A percentile compares a stretch with the other conserved stretches of the same genome.
Conservation (phyloP, 257 asterid genomes). For the Marsdenia floribunda region DNA sequence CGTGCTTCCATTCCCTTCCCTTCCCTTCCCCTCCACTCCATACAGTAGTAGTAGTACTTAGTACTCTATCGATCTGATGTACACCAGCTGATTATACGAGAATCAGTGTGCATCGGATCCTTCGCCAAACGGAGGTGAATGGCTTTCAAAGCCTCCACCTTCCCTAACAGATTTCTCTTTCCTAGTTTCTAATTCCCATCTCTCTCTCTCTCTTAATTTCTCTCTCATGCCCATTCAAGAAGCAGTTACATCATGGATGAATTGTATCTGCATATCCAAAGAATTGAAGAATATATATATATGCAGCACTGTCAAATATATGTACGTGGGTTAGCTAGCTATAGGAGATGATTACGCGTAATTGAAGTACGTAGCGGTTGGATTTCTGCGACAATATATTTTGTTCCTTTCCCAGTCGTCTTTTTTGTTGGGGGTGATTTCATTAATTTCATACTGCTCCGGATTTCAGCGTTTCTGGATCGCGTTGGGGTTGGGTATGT, state of each 20-base stretch:
- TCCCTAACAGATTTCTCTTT: constrained; percentile 8
- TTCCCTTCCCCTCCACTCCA: no score
- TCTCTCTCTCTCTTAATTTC: neutral
- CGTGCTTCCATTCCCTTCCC: neutral
- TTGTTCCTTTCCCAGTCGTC: neutral
- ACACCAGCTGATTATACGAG: neutral
- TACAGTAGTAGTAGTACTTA: neutral
- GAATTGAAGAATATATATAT: no score
- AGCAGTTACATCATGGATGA: no score
- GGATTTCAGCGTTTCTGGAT: constrained; percentile 5
- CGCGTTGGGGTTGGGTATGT: constrained; percentile 8
- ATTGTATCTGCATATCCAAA: no score
- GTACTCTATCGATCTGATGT: neutral
- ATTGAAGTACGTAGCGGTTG: neutral
- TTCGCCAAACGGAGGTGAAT: constrained; percentile 5
- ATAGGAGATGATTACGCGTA: neutral
- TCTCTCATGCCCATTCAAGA: neutral
- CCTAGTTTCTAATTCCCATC: neutral
- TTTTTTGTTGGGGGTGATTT: neutral
- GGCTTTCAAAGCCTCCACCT: constrained; percentile 13
- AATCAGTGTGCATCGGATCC: constrained; percentile 31
- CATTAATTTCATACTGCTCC: constrained; percentile 7
- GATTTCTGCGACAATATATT: neutral
- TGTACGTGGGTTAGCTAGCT: neutral
- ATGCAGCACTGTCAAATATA: neutral